A percentile compares a stretch with the other conserved stretches of the same genome.
Evolutionary conservation across 73 alveolate species (phyloP).

Genomic region (Effrenium voratum): DNA sequence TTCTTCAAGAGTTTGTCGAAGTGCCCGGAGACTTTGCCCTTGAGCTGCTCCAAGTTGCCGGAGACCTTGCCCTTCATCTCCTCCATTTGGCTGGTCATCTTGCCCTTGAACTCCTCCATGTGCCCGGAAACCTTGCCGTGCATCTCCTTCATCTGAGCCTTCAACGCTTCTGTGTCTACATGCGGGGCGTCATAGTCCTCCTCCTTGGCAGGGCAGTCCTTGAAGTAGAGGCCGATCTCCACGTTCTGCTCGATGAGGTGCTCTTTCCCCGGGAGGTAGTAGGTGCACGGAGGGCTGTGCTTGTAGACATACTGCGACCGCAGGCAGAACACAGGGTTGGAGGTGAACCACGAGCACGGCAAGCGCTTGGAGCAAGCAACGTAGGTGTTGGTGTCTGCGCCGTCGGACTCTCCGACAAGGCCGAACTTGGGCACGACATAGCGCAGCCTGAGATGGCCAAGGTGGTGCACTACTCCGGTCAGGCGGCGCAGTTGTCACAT

Average conservation of each 20-base stretch:
- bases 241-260: conserved; percentile 28
- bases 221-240: conserved; percentile 27
- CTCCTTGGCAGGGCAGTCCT: conserved; percentile 33
- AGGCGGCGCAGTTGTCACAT: too few species aligned
- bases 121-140: conserved; percentile 15
- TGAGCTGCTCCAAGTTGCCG: too few species aligned
- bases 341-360: conserved; percentile 13
- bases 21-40: too few species aligned
- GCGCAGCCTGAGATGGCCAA: too few species aligned
- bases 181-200: conserved; percentile 42
- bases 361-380: conserved; percentile 5
- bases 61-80: not conserved
- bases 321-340: conserved; percentile 18
- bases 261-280: conserved; percentile 14
- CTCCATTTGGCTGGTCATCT: not conserved
- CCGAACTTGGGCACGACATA: too few species aligned
- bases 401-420: not conserved
- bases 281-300: conserved; percentile 37
- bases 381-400: conserved; percentile 34
- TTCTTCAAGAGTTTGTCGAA: too few species aligned
- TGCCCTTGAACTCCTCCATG: not conserved
- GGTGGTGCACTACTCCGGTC: too few species aligned
- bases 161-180: conserved; percentile 12
- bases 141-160: not conserved
- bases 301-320: conserved; percentile 30